Evolutionary conservation across 2,329 filamentous ascomycete genomes (phyloP).

Genomic region (Colletotrichum liaoningense): DNA sequence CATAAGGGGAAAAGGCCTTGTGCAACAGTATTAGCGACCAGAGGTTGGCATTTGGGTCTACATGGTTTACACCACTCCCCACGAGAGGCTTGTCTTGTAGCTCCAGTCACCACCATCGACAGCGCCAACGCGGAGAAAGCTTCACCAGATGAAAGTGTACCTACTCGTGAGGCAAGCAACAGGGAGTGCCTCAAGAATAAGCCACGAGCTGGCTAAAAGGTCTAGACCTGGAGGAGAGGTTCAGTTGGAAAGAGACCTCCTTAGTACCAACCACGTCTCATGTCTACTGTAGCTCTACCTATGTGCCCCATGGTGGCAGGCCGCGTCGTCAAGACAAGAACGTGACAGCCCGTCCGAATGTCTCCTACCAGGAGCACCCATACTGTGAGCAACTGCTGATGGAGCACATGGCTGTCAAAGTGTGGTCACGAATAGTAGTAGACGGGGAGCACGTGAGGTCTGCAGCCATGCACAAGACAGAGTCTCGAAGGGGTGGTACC

Average conservation of each 20-base stretch:
- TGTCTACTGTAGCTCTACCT: not conserved
- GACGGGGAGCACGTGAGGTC: slow-evolving; percentile 13
- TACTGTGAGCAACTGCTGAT: not conserved
- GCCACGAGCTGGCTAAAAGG: not conserved
- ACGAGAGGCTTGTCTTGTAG: too few species aligned
- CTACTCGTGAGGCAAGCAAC: too few species aligned
- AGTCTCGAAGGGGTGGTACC: not conserved
- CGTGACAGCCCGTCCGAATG: slow-evolving; percentile 1
- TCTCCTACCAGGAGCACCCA: not conserved
- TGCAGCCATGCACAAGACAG: slow-evolving; percentile 6
- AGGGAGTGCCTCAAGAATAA: not conserved
- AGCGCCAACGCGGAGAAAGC: too few species aligned
- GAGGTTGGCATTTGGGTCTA: too few species aligned
- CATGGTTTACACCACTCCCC: too few species aligned
- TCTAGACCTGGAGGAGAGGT: not conserved
- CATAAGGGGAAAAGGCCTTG: too few species aligned
- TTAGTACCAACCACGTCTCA: not conserved
- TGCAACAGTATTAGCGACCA: too few species aligned
- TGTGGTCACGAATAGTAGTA: slow-evolving; percentile 3
- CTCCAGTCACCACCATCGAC: too few species aligned
- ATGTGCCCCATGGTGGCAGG: not conserved
- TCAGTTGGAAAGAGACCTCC: not conserved
- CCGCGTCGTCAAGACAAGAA: slow-evolving; percentile 1
- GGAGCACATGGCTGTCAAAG: not conserved
- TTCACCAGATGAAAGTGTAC: too few species aligned